These are phyloP conservation scores for Penicillium bialowiezense DNA, from an alignment of 495 filamentous ascomycete genomes.

Conservation along the genomic window DNA sequence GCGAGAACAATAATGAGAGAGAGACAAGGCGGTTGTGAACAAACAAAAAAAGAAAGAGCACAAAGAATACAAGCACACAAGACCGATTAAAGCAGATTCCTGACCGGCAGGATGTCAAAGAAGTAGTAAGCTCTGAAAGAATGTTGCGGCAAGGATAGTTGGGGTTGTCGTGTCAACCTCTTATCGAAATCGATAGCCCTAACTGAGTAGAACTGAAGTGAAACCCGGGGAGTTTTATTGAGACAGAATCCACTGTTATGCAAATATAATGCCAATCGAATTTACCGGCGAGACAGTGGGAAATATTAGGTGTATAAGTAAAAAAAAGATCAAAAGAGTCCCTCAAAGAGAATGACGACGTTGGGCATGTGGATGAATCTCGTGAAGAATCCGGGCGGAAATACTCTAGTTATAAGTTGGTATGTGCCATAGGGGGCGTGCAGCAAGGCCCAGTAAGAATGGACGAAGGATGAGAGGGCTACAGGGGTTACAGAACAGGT, in stretches of 20 bases:
- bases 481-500: slow-evolving; percentile 15
- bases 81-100: slow-evolving; percentile 18
- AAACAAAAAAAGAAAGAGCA: neutral
- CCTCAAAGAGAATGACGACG: slow-evolving; percentile 23
- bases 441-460: slow-evolving; percentile 26
- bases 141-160: slow-evolving; percentile 45
- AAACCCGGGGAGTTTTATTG: slow-evolving; percentile 30
- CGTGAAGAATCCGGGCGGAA: slow-evolving; percentile 37
- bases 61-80: slow-evolving; percentile 10
- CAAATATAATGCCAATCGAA: slow-evolving; percentile 14
- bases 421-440: slow-evolving; percentile 25
- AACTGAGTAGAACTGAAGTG: slow-evolving; percentile 23
- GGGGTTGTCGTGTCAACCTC: slow-evolving; percentile 49
- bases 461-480: neutral
- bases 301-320: too few species aligned
- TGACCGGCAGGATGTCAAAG: slow-evolving; percentile 19
- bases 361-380: slow-evolving; percentile 37
- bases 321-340: slow-evolving; percentile 15
- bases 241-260: slow-evolving; percentile 21
- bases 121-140: neutral
- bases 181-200: slow-evolving; percentile 40
- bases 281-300: too few species aligned
- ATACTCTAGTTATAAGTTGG: slow-evolving; percentile 31
- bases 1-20: neutral
- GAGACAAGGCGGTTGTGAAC: neutral